phyloP scores from a whole-genome alignment of 768 basidiomycete genomes.

The Pisolithus marmoratus region DNA sequence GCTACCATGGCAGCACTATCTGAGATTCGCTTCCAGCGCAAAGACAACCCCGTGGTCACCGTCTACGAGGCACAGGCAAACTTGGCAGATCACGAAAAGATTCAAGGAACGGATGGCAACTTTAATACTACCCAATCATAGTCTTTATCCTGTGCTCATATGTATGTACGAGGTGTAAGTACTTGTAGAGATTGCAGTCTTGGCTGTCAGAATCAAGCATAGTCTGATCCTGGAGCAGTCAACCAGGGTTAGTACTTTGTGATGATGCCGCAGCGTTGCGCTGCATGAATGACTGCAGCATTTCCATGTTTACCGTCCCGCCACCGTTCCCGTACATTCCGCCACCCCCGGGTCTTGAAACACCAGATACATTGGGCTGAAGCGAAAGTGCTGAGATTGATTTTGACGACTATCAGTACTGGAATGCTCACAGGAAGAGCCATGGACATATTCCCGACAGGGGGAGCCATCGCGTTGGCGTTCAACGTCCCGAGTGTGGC shows the following conservation, averaged over 20 bases:
- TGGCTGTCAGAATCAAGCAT: neutral
- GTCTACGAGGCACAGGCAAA: conserved; percentile 89
- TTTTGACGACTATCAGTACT: neutral
- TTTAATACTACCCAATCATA: conserved; percentile 42
- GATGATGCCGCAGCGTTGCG: conserved; percentile 24
- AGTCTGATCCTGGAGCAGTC: conserved; percentile 1
- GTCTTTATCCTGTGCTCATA: neutral
- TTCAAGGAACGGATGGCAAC: conserved; percentile 68
- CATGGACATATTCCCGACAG: conserved; percentile 8
- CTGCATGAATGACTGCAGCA: conserved; percentile 45
- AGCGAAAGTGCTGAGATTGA: neutral
- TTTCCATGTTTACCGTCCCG: conserved; percentile 32
- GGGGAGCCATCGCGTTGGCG: conserved; percentile 5
- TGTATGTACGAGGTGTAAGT: neutral
- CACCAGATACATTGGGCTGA: conserved; percentile 9
- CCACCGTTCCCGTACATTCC: conserved; percentile 20
- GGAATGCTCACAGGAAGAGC: conserved; percentile 14
- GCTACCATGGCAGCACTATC: neutral
- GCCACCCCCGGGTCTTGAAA: conserved; percentile 6
- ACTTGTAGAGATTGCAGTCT: neutral
- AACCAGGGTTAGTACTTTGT: conserved; percentile 15
- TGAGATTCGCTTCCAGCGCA: conserved; percentile 46
- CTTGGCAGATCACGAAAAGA: conserved; percentile 81
- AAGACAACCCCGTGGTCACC: conserved; percentile 71
- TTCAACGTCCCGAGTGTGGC: neutral